phyloP scores from a whole-genome alignment of 2,329 filamentous ascomycete species.

The Aspergillus japonicus region DNA sequence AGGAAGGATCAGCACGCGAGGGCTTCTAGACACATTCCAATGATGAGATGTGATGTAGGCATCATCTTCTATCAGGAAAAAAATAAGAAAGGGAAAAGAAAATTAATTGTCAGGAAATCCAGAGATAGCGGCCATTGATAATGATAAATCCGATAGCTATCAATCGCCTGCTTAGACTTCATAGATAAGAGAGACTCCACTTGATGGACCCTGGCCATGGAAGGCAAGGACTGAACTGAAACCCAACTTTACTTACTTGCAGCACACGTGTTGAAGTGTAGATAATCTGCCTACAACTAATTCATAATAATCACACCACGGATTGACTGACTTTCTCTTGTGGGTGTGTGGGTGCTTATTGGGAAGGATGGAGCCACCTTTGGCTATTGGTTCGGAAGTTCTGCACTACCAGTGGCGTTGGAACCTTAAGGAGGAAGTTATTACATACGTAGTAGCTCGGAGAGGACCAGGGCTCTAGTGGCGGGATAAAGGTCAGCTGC shows the following conservation, averaged over 20 bases:
- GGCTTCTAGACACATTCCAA: too few relatives aligned
- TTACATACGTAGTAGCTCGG: neutral
- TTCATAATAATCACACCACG: neutral
- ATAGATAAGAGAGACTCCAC: neutral
- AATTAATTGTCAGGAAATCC: neutral
- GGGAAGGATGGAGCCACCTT: neutral
- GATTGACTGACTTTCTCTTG: neutral
- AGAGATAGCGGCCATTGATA: neutral
- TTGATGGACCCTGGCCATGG: neutral
- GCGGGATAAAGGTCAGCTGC: neutral
- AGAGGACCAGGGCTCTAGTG: neutral
- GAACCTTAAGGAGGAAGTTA: slow-evolving; percentile 3
- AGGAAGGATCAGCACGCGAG: too few relatives aligned
- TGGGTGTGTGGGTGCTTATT: neutral
- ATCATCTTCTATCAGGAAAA: too few relatives aligned
- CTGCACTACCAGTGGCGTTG: slow-evolving; percentile 1
- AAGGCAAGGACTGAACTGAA: neutral
- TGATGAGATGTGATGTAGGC: too few relatives aligned
- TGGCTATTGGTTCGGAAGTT: slow-evolving; percentile 2
- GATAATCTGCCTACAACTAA: neutral
- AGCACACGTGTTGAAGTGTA: neutral
- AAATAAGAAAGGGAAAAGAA: neutral
- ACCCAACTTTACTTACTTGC: neutral
- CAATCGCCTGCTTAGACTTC: neutral
- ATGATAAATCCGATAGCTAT: neutral